A percentile compares a stretch with the other conserved stretches of the same genome.
Evolutionary conservation across 2,329 filamentous ascomycete species (phyloP).

Genomic region (Mycosphaerelloides madeirae): DNA sequence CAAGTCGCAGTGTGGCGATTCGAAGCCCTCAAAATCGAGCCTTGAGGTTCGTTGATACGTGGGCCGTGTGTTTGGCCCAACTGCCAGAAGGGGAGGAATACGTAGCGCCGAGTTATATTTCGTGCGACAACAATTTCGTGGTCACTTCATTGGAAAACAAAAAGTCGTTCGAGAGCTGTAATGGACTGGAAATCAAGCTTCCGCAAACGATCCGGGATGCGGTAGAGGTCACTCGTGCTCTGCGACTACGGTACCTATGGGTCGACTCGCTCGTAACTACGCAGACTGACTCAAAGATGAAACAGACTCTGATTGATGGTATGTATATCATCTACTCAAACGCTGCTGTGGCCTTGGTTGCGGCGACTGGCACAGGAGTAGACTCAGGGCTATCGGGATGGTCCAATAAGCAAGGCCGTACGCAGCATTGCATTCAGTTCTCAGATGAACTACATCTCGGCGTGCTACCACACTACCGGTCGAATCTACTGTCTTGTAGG

Average conservation of each 20-base stretch:
- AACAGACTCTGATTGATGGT: neutral
- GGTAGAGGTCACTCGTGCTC: neutral
- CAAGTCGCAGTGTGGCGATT: neutral
- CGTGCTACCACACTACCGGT: neutral
- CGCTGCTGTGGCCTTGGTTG: neutral
- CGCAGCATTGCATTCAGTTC: neutral
- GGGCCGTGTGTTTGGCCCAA: neutral
- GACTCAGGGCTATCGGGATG: neutral
- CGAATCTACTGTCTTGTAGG: neutral
- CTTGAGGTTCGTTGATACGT: slow-evolving; percentile 1
- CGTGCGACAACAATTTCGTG: neutral
- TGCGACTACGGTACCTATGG: slow-evolving; percentile 7
- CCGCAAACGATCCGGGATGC: slow-evolving; percentile 4
- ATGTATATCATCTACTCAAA: slow-evolving; percentile 1
- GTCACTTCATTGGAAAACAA: neutral
- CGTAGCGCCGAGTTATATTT: slow-evolving; percentile 7
- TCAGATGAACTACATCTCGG: neutral
- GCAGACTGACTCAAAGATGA: slow-evolving; percentile 2
- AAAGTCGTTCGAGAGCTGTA: neutral
- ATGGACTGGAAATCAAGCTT: neutral
- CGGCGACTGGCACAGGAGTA: neutral
- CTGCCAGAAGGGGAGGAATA: neutral
- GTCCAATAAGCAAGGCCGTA: neutral
- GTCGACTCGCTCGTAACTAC: slow-evolving; percentile 5
- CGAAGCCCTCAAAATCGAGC: neutral